Evolutionary conservation across 73 alveolate genomes (phyloP).

Genomic region (Breviolum minutum): DNA sequence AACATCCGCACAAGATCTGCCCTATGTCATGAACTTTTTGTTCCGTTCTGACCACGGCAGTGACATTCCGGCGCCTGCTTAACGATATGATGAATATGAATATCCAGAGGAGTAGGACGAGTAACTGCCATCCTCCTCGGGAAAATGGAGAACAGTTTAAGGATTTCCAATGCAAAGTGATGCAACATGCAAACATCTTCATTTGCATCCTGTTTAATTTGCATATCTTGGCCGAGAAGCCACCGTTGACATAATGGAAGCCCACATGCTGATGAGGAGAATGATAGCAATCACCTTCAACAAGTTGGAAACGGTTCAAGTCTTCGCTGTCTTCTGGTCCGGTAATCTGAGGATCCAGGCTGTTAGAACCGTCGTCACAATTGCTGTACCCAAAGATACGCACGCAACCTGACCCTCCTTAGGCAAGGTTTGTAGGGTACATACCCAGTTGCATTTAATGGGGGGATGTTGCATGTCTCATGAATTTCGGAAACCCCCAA

Average conservation of each 20-base stretch:
- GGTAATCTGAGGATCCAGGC: slow-evolving; percentile 24
- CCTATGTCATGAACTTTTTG: background rate
- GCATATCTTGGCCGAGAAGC: background rate
- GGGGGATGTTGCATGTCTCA: background rate
- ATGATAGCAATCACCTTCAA: background rate
- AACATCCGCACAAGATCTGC: background rate
- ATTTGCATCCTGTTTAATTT: background rate
- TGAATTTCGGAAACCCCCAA: too few relatives aligned
- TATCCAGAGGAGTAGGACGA: background rate
- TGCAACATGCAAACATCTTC: too few relatives aligned
- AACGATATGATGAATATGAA: background rate
- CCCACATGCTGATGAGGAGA: background rate
- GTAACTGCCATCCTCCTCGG: background rate
- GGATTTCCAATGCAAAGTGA: too few relatives aligned
- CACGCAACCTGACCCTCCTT: slow-evolving; percentile 83
- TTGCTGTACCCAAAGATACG: slow-evolving; percentile 63
- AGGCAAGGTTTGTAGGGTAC: background rate
- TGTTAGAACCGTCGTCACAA: slow-evolving; percentile 8
- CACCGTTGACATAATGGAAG: background rate
- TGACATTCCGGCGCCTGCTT: background rate
- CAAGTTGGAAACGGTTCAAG: background rate
- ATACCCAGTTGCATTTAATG: background rate
- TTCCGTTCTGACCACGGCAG: too few relatives aligned
- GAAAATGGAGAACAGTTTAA: background rate
- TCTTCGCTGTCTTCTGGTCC: background rate